Base-by-base conservation (phyloP, 2,329 filamentous ascomycete species). In the Iodosphaeria phyllophila region DNA sequence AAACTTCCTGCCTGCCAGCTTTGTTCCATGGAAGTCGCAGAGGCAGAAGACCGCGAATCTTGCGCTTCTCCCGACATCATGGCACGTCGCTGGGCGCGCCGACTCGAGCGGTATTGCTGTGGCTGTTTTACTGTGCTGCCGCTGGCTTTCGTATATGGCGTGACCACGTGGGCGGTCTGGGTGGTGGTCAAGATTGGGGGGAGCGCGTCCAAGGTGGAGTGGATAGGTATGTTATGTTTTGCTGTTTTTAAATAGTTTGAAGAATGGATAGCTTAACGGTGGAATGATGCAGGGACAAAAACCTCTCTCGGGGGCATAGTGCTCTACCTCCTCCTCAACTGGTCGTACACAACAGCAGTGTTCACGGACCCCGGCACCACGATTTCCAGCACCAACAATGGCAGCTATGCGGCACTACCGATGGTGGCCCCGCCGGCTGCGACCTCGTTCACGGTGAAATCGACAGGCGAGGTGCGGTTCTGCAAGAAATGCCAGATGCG, bases 401-500 rank as follows among this genome's bases (percentile, higher is more conserved):
- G 62, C 43, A 74, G 74, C 36, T 93, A 93, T 54, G 78, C 72
- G 45, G 71, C 76, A 23, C 60, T 93, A 22, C 83, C 84, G 2
- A 79, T 76, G n/a, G 61, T 69, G 31, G 70, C 74, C 33, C 51
- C 65, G 5, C 62, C 38, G 35, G 47, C 35, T 25, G 63, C 72
- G 28, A 75, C 77, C 6, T 77, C 76, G 18, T 77, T 92, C 42
- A 95, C 86, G 2, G 89, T 93, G 43, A 98, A 89, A 52, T 75
- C 80, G 29, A 83, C 79, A 20, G 89, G 89, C 39, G 77, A 78
- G 40, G 54, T 77, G 26, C 70, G 89, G 28, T 95, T 76, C 56
- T 98, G 89, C 63, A 95, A 95, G 55, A 98, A 98, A 54, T 98
- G 89, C 50, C 79, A 91, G 54, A 74, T 74, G 26, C 70, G 78